A percentile compares a stretch with the other conserved stretches of the same genome.
Evolutionary conservation across 176 grass and related monocot species (phyloP).

Genomic region (Ensete glaucum): DNA sequence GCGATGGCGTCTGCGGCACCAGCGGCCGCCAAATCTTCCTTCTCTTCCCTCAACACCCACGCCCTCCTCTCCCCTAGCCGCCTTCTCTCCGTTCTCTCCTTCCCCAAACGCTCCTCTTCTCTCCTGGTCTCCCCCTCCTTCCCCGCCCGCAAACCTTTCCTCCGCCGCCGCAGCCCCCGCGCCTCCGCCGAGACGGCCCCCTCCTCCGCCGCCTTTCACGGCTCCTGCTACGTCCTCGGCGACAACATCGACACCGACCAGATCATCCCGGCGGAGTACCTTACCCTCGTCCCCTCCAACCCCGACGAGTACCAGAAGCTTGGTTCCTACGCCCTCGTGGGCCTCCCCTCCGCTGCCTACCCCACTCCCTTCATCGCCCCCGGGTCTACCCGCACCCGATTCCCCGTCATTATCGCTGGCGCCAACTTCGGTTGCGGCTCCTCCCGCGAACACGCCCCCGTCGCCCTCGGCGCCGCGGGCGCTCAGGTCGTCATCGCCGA

Average conservation of each 20-base stretch:
- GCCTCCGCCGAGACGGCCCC: background rate
- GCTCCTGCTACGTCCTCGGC: constrained; percentile 70
- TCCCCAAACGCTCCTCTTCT: background rate
- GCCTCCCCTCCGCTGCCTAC: constrained; percentile 54
- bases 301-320: constrained; percentile 86
- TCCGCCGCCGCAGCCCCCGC: background rate
- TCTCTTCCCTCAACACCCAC: background rate
- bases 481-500: constrained; percentile 47
- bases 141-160: constrained; percentile 19
- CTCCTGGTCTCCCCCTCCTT: background rate
- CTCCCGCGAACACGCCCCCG: constrained; percentile 94
- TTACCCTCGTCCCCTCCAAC: constrained; percentile 90
- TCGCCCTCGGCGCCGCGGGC: constrained; percentile 73
- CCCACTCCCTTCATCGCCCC: constrained; percentile 50
- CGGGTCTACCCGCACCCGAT: constrained; percentile 35
- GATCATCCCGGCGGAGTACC: constrained; percentile 92
- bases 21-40: background rate
- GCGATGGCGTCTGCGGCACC: background rate
- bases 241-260: constrained; percentile 99
- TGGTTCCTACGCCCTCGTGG: constrained; percentile 61
- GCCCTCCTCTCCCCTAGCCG: background rate
- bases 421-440: constrained; percentile 92
- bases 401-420: constrained; percentile 51
- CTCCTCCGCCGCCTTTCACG: constrained; percentile 53
- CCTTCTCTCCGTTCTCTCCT: constrained; percentile 11